Conservation (phyloP, 352 stramenopile genomes). For the Thalassiosira livingstoniorum region DNA sequence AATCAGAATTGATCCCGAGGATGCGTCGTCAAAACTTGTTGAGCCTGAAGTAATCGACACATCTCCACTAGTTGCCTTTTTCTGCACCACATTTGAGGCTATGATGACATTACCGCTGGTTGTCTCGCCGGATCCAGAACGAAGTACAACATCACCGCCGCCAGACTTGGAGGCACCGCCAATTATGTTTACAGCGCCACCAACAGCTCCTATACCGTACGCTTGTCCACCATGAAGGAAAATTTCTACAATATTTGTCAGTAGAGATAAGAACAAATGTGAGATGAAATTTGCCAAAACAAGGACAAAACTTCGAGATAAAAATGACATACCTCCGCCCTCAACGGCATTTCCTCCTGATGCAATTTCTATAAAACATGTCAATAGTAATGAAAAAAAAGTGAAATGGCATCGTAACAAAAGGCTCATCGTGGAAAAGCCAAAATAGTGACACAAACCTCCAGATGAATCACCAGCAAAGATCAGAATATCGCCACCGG, state of each 20-base stretch:
- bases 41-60: constrained; percentile 30
- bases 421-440: not conserved
- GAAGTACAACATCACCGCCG: constrained; percentile 33
- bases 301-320: too few species aligned
- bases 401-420: not conserved
- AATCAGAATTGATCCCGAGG: constrained; percentile 31
- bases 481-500: constrained; percentile 48
- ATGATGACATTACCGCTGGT: constrained; percentile 37
- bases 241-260: too few species aligned
- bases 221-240: constrained; percentile 42
- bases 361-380: constrained; percentile 22
- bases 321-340: not conserved
- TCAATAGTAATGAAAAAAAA: not conserved
- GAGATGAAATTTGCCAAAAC: too few species aligned
- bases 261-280: too few species aligned
- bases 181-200: constrained; percentile 35
- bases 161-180: constrained; percentile 15
- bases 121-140: constrained; percentile 36
- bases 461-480: constrained; percentile 49
- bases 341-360: constrained; percentile 21
- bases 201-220: constrained; percentile 24
- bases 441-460: constrained; percentile 21
- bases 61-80: constrained; percentile 21
- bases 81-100: constrained; percentile 4
- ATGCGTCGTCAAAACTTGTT: constrained; percentile 9